These are phyloP conservation scores for Mortierella antarctica DNA, from an alignment of 192 early-diverging fungal genomes.

Conservation along the genomic window DNA sequence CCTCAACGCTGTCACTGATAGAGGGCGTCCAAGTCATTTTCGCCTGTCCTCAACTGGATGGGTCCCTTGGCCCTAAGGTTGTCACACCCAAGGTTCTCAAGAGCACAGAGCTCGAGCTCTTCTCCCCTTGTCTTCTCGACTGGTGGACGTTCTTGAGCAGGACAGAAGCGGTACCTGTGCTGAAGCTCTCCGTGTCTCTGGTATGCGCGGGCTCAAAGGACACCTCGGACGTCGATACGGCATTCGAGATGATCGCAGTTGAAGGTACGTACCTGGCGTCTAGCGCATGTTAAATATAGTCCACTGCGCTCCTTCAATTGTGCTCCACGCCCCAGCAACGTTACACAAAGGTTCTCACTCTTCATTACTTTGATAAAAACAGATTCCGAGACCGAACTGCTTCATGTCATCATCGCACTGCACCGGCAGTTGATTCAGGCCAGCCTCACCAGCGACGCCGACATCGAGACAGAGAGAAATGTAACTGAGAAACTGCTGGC, in stretches of 20 bases:
- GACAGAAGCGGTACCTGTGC: neutral
- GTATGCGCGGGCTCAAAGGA: constrained; percentile 23
- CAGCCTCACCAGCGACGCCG: neutral
- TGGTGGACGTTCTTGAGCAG: constrained; percentile 15
- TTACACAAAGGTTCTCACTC: constrained; percentile 1
- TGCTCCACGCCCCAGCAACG: neutral
- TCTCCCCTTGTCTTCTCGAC: constrained; percentile 27
- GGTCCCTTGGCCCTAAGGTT: constrained; percentile 1
- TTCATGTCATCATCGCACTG: constrained; percentile 20
- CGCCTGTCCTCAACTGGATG: constrained; percentile 18
- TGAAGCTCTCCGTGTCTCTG: constrained; percentile 27
- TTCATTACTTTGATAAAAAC: neutral
- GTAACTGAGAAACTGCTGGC: constrained; percentile 7
- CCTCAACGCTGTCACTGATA: neutral
- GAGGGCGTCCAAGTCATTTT: constrained; percentile 39
- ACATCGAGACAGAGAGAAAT: constrained; percentile 12
- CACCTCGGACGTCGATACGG: constrained; percentile 10
- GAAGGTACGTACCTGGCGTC: constrained; percentile 26
- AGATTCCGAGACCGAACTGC: constrained; percentile 41
- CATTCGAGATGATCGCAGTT: constrained; percentile 23
- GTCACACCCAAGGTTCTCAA: constrained; percentile 28
- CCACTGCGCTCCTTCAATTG: neutral
- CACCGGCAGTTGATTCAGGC: constrained; percentile 28
- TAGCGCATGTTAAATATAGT: neutral
- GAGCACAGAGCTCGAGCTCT: constrained; percentile 34